Base-by-base conservation (phyloP, 805 yeast species). In the Zygosaccharomyces bisporus region DNA sequence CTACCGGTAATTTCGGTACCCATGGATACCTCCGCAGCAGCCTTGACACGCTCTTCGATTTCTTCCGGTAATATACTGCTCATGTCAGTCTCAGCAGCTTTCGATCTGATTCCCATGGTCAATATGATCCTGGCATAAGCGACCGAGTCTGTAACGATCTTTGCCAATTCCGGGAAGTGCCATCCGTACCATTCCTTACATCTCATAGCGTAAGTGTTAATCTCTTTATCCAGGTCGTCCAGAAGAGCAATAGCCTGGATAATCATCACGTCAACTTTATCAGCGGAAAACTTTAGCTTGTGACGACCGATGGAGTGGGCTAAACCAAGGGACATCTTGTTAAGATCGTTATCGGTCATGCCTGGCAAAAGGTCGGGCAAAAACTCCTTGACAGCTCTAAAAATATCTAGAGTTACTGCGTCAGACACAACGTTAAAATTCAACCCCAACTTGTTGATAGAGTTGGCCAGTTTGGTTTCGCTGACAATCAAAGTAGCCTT, bases 111-210 rank as follows among this genome's bases (percentile, higher is more conserved):
- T 57, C 98, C 98, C 96, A 93, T 89, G 58, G 83, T 76, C 70
- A 89, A 78, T 64, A 93, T 86, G 57, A 89, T 86, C 74, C 95
- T 84, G 50, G 98, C 98, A 69, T 81, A 91, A 37, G 97, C 97
- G 58, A 87, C 91, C 55, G 96, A 90, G 72, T 91, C 99, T 56
- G 84, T 81, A 58, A 93, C 86, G 68, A 91, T 88, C 78, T 93
- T 93, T 61, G 97, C 96, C 80, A 93, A 80, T 71, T 93, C 99
- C 31, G 99, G 99, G 83, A 93, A 93, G 71, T 93, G 99, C 99
- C 99, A 93, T 55, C 99, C 99, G 73, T 93, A 93, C 99, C 99
- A 93, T 74, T 93, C 99, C 74, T 91, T 93, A 72, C 91, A 81
- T 75, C 99, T 83, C 99, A 93, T 93, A 56, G 98, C 96, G 61